Evolutionary conservation across 2,329 filamentous ascomycete species (phyloP).

Genomic region (Aspergillus tanneri): DNA sequence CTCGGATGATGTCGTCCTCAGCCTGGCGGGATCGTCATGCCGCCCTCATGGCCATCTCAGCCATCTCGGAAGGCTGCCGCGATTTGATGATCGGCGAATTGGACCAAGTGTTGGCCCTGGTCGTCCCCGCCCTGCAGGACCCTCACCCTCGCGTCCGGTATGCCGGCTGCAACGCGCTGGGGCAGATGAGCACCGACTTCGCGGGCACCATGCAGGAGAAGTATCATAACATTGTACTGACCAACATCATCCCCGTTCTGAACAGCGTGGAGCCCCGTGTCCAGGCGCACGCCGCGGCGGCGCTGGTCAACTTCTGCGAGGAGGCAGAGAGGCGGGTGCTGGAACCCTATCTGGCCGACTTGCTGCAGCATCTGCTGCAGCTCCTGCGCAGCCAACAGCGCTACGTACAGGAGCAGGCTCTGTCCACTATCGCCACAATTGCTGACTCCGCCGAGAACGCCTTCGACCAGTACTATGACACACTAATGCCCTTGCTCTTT

Average conservation of each 20-base stretch:
- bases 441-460: conserved; percentile 96
- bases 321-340: conserved; percentile 90
- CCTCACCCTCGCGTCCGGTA: conserved; percentile 91
- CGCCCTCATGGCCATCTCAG: conserved; percentile 96
- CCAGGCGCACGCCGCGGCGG: conserved; percentile 95
- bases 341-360: conserved; percentile 87
- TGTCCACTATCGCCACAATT: conserved; percentile 97
- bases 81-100: conserved; percentile 95
- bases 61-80: conserved; percentile 94
- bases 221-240: conserved; percentile 83
- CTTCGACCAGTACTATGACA: conserved; percentile 93
- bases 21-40: conserved; percentile 95
- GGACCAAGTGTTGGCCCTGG: conserved; percentile 87
- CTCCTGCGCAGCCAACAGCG: conserved; percentile 88
- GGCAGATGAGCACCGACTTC: conserved; percentile 99
- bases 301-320: conserved; percentile 97
- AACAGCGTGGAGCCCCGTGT: conserved; percentile 88
- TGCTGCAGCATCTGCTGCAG: conserved; percentile 80
- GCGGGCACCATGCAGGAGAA: conserved; percentile 97
- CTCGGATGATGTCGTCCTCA: conserved; percentile 93
- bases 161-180: conserved; percentile 97
- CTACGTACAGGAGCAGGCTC: conserved; percentile 94
- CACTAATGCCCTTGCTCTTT: conserved; percentile 91
- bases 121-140: conserved; percentile 88
- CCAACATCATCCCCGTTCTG: conserved; percentile 88